Evolutionary conservation across 2,329 filamentous ascomycete genomes (phyloP), one percentile per base, ranked within the genome.

Genomic region (Ascochyta viciae-villosae): DNA sequence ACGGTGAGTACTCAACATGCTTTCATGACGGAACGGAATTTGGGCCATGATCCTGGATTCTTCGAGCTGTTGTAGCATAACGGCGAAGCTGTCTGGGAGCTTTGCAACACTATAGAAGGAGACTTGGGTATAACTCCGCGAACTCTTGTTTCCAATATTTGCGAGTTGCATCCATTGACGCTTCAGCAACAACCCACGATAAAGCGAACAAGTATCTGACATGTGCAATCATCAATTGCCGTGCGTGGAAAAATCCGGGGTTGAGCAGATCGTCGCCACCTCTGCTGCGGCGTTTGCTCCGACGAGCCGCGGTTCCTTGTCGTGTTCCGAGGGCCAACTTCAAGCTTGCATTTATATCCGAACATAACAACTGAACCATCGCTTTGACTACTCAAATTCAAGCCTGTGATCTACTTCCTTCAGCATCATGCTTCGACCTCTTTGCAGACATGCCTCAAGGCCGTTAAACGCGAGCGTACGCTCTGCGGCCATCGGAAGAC

Each of bases 371-470:
- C 40, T 26, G 37, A 44, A 34, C 34, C 43, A 52, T 29, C 38
- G 24, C 44, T 45, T 29, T 46, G 13, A 45, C 34, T 31, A 23
- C 6, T 23, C 43, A 39, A n/a, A 9, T 8, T 3, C 19, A 38
- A 19, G 16, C 24, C 1, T 15, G 35, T 31, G 1, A 29, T 37
- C 24, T 33, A 12, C 19, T 19, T 6, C 42, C 6, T n/a, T 16
- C 6, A 19, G 4, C 33, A 52, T 24, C n/a, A 82, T 82, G 80
- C 78, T 81, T 65, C 78, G 75, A 68, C 73, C 77, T 37, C 56
- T 78, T 29, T 72, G 64, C 59, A 73, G 68, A 68, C 74, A 68
- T 58, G 75, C 67, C 65, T 71, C 65, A 58, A 76, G 74, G 75
- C 79, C 75, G 73, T 74, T 76, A 59, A 69, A 48, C 41, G 44